Evolutionary conservation across 306 rosid species (phyloP).

Genomic region (Geum urbanum): DNA sequence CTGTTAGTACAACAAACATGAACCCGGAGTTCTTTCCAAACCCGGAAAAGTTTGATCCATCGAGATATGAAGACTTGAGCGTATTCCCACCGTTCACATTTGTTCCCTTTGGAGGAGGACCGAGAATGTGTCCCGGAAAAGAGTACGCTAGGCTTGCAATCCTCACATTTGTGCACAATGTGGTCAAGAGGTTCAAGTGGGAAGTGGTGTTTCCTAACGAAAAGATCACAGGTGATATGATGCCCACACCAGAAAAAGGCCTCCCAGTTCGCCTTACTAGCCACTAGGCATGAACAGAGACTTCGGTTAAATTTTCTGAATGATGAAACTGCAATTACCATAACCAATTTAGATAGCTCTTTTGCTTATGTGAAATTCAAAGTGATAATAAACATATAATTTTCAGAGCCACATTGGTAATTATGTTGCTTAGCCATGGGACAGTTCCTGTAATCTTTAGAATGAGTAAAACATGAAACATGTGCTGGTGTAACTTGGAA

Average conservation of each 20-base stretch:
- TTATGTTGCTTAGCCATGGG: neutral
- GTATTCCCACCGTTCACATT: slow-evolving; percentile 27
- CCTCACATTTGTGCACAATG: slow-evolving; percentile 35
- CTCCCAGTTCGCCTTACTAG: slow-evolving; percentile 29
- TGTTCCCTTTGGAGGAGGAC: slow-evolving; percentile 44
- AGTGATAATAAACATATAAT: neutral
- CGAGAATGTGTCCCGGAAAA: slow-evolving; percentile 38
- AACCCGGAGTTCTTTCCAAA: slow-evolving; percentile 30
- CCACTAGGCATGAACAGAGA: slow-evolving; percentile 11
- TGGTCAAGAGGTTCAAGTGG: slow-evolving; percentile 35
- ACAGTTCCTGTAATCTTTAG: neutral
- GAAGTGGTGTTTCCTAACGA: slow-evolving; percentile 24
- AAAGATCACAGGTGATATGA: slow-evolving; percentile 36
- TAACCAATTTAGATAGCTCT: neutral
- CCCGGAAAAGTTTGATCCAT: slow-evolving; percentile 35
- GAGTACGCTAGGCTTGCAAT: slow-evolving; percentile 39
- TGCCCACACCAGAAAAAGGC: slow-evolving; percentile 41
- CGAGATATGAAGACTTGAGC: slow-evolving; percentile 22
- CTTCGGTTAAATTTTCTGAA: neutral
- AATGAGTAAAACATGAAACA: neutral
- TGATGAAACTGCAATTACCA: neutral
- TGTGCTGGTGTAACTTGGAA: neutral
- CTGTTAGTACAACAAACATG: slow-evolving; percentile 35
- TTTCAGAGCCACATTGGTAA: neutral
- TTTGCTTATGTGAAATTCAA: neutral